These are phyloP conservation scores for Ganoderma lingzhi DNA, from an alignment of 1,284 basidiomycete species.

Conservation along the genomic window DNA sequence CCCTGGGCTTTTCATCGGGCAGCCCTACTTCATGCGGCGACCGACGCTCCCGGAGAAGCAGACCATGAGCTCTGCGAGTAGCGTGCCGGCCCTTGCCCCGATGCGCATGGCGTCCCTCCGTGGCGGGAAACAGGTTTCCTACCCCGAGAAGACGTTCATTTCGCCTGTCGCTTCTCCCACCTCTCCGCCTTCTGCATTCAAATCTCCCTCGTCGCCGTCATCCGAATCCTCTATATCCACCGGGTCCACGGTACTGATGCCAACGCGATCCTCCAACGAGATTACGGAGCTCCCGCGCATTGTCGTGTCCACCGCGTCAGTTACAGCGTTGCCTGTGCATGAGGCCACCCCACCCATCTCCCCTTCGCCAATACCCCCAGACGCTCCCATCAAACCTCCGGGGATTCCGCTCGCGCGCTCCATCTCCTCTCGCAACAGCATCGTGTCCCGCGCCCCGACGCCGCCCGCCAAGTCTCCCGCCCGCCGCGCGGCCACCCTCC, in stretches of 20 bases:
- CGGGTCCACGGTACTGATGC: constrained; percentile 6
- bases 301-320: constrained; percentile 18
- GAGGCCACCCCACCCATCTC: not conserved
- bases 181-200: constrained; percentile 3
- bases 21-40: constrained; percentile 21
- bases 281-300: constrained; percentile 19
- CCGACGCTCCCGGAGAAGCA: constrained; percentile 13
- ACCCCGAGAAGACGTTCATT: constrained; percentile 13
- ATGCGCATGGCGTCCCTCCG: constrained; percentile 8
- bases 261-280: not conserved
- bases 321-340: not conserved
- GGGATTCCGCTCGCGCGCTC: constrained; percentile 12
- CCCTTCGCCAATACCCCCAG: constrained; percentile 5
- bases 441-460: constrained; percentile 19
- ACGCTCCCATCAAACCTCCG: not conserved
- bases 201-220: constrained; percentile 10
- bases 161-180: constrained; percentile 9
- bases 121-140: constrained; percentile 3
- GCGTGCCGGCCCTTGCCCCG: constrained; percentile 9
- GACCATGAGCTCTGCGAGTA: not conserved
- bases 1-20: constrained; percentile 25
- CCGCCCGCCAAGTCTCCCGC: constrained; percentile 17
- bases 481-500: constrained; percentile 6
- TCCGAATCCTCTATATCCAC: constrained; percentile 10
- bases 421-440: constrained; percentile 8